phyloP scores from a whole-genome alignment of 495 filamentous ascomycete species.

The Daldinia concentrica region DNA sequence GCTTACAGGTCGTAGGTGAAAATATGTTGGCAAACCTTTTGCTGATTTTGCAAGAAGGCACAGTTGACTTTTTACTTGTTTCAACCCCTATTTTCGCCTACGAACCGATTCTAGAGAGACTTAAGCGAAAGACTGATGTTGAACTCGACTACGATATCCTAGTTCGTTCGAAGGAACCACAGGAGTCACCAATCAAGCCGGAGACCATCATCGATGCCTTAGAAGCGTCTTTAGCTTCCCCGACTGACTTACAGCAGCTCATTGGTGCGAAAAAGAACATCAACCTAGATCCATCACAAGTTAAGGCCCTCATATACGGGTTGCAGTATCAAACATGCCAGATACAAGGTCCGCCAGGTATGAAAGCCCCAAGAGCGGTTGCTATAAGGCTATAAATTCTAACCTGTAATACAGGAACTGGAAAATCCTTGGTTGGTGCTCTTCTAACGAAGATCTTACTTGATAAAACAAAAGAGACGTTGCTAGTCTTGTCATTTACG shows the following conservation, averaged over 20 bases:
- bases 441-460: slow-evolving; percentile 68
- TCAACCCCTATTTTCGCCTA: slow-evolving; percentile 76
- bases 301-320: slow-evolving; percentile 63
- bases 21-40: slow-evolving; percentile 45
- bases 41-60: slow-evolving; percentile 46
- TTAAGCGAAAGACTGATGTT: slow-evolving; percentile 65
- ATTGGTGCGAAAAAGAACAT: slow-evolving; percentile 40
- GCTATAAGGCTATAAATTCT: slow-evolving; percentile 12
- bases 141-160: slow-evolving; percentile 42
- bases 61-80: slow-evolving; percentile 64
- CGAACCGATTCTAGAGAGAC: slow-evolving; percentile 70
- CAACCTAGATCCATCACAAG: slow-evolving; percentile 67
- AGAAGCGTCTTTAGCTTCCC: background rate
- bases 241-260: slow-evolving; percentile 21
- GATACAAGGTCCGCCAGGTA: slow-evolving; percentile 83
- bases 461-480: slow-evolving; percentile 59
- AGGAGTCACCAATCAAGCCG: slow-evolving; percentile 25
- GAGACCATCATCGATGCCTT: slow-evolving; percentile 11
- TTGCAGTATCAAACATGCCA: slow-evolving; percentile 66
- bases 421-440: slow-evolving; percentile 82
- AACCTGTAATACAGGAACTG: slow-evolving; percentile 65
- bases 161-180: slow-evolving; percentile 23
- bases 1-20: slow-evolving; percentile 61
- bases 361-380: slow-evolving; percentile 5
- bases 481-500: slow-evolving; percentile 69